Percentiles rank a stretch among this genome's conserved stretches.
Conservation (phyloP, 306 rosid genomes). For the Cucumis melo region DNA sequence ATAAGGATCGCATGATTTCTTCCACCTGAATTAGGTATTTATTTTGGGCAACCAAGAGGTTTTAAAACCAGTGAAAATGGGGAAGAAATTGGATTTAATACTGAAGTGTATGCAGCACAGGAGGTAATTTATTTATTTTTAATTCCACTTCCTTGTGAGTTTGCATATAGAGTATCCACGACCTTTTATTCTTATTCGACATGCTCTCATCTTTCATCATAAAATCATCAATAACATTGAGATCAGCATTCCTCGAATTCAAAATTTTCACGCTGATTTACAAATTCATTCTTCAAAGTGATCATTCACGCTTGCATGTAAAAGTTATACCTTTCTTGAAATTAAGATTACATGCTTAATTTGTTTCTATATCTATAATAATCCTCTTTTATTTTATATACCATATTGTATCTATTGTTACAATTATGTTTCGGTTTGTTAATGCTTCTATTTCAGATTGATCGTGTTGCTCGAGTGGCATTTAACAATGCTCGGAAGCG, state of each 20-base stretch:
- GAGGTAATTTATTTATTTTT: conserved; percentile 34
- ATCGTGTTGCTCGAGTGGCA: conserved; percentile 80
- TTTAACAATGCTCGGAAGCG: conserved; percentile 81
- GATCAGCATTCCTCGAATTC: background rate
- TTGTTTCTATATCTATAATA: background rate
- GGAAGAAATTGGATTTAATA: conserved; percentile 74
- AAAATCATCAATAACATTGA: background rate
- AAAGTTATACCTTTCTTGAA: background rate
- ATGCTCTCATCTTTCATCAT: background rate
- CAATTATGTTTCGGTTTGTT: background rate
- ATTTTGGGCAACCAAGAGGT: conserved; percentile 90
- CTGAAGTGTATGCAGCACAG: conserved; percentile 57
- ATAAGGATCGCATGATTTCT: background rate
- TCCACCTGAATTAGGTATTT: conserved; percentile 44
- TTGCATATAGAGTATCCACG: background rate
- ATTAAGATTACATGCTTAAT: background rate
- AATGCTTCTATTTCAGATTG: conserved; percentile 39
- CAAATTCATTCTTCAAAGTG: background rate
- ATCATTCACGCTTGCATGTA: background rate
- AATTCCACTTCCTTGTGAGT: background rate
- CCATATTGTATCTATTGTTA: background rate
- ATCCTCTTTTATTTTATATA: background rate
- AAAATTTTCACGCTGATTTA: background rate
- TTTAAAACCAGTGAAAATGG: conserved; percentile 52
- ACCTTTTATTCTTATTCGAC: background rate